Evolutionary conservation across 2,329 filamentous ascomycete genomes (phyloP), one percentile per base, ranked within the genome.

Genomic region (Ceratocystis harringtonii): DNA sequence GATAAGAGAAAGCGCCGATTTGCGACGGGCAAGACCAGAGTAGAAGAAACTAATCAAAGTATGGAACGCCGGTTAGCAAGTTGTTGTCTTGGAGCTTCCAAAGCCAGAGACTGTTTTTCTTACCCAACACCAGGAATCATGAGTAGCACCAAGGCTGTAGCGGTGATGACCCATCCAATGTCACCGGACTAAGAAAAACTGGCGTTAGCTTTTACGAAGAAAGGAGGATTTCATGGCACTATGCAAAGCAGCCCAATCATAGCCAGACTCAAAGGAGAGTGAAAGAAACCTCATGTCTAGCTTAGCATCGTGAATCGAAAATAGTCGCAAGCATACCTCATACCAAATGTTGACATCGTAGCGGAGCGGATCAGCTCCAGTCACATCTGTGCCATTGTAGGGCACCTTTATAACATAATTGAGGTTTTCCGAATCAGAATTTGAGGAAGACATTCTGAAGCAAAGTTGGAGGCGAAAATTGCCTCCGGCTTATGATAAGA

Each of bases 111-210:
- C 10, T 61, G 67, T 32, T n/a, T 57, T 68, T 76, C 79, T 73
- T 75, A 82, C 72, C 89, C 91, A 71, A 95, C 90, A 70, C 91
- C 91, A 1, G 91, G 91, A 77, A 95, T 90, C 91, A 95, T 95
- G 70, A 96, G 84, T 70, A 95, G 78, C 63, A 95, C 90, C 64
- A 96, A 81, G 5, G 89, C 90, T 1, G 90, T 91, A 32, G 88
- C 81, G 22, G 84, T 87, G 70, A 95, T 84, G 76, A 95, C 85
- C 88, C 88, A 95, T 65, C 85, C 87, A 69, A 95, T 88, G 77
- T 95, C 89, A 72, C 90, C 90, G 67, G 86, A 79, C 87, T 90
- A 25, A 70, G 3, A 19, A 17, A 62, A 3, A 28, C 19, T 43
- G 45, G 12, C 7, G 45, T 44, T 41, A 43, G 30, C 2, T 36